Evolutionary conservation across 2,329 filamentous ascomycete species (phyloP).

Genomic region (Aspergillus sp.): DNA sequence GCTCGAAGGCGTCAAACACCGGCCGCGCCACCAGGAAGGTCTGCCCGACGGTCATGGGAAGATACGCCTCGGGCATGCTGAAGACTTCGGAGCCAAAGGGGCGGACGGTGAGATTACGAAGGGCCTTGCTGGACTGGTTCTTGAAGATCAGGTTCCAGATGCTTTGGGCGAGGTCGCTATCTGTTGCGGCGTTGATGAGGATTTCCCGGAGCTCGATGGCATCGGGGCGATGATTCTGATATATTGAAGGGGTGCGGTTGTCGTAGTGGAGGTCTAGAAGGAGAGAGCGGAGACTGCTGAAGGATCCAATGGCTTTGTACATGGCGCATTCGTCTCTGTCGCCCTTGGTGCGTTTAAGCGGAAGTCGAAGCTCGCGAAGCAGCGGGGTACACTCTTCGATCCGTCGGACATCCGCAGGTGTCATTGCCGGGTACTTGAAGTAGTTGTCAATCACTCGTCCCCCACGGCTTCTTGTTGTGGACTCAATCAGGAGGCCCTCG

Average conservation of each 20-base stretch:
- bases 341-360: not conserved
- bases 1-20: not conserved
- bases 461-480: not conserved
- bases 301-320: not conserved
- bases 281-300: not conserved
- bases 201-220: not conserved
- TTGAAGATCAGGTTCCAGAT: slow-evolving; percentile 10
- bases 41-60: not conserved
- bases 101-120: not conserved
- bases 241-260: not conserved
- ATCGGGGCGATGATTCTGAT: not conserved
- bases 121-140: not conserved
- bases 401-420: not conserved
- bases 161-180: not conserved
- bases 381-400: not conserved
- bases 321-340: not conserved
- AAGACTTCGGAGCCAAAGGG: not conserved
- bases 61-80: not conserved
- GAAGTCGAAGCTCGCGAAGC: not conserved
- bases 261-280: not conserved
- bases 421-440: not conserved
- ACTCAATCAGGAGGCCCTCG: not conserved
- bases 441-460: not conserved
- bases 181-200: slow-evolving; percentile 11
- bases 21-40: not conserved